phyloP scores from a whole-genome alignment of 345 rosid species.

The Euphorbia lathyris region DNA sequence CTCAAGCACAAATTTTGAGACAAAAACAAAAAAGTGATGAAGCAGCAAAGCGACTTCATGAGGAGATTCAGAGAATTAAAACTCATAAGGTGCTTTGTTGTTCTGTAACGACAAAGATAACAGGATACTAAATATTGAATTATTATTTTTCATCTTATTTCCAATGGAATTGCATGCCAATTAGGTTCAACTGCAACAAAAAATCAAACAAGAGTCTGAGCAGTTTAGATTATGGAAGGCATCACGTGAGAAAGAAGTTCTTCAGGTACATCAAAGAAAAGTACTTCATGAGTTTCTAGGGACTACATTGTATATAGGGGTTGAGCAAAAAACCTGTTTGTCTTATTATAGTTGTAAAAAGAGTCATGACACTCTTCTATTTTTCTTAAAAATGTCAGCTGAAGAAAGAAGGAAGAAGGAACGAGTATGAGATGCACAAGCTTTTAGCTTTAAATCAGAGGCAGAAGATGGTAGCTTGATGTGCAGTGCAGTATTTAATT shows the following conservation, averaged over 20 bases:
- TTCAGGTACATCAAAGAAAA: constrained; percentile 55
- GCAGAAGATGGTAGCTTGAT: constrained; percentile 76
- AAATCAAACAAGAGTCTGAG: constrained; percentile 94
- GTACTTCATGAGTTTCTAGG: neutral
- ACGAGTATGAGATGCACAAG: constrained; percentile 97
- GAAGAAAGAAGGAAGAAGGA: constrained; percentile 96
- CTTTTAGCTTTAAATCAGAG: constrained; percentile 89
- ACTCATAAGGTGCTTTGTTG: constrained; percentile 61
- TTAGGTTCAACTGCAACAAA: constrained; percentile 86
- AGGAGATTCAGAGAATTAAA: constrained; percentile 90
- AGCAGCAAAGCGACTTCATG: constrained; percentile 72
- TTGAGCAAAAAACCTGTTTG: neutral
- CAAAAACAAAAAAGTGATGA: constrained; percentile 98
- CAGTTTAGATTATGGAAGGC: constrained; percentile 89
- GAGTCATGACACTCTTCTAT: neutral
- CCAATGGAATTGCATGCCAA: constrained; percentile 15
- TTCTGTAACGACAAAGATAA: neutral
- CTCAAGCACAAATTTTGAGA: constrained; percentile 88
- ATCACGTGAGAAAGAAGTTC: constrained; percentile 90
- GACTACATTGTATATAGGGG: neutral
- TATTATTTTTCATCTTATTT: neutral
- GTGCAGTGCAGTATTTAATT: constrained; percentile 1
- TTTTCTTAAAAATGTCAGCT: constrained; percentile 42
- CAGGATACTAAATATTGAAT: neutral
- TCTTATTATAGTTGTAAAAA: neutral